phyloP scores from a whole-genome alignment of 352 stramenopile genomes.

The Phytophthora cactorum region DNA sequence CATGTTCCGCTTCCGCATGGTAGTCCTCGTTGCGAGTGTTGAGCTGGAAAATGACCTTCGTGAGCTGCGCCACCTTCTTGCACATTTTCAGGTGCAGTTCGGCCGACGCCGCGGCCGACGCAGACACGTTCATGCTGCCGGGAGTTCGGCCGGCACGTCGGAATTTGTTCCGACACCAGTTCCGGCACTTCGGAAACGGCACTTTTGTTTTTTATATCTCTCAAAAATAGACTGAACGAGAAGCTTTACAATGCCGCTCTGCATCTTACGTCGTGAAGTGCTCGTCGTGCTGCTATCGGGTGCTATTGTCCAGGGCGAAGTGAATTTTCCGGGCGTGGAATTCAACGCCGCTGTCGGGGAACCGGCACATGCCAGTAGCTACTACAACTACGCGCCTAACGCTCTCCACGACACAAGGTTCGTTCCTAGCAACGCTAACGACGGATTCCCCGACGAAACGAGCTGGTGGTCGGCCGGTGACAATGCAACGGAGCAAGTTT shows the following conservation, averaged over 20 bases:
- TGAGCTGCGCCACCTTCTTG: conserved; percentile 95
- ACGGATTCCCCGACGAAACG: conserved; percentile 70
- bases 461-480: conserved; percentile 83
- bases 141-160: conserved; percentile 12
- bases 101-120: conserved; percentile 24
- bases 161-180: too few species aligned
- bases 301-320: conserved; percentile 13
- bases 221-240: conserved; percentile 27
- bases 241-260: conserved; percentile 6
- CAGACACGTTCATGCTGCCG: conserved; percentile 21
- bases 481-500: conserved; percentile 48
- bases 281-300: conserved; percentile 19
- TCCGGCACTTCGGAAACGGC: conserved; percentile 8
- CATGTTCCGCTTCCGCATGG: conserved; percentile 65
- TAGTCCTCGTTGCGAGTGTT: conserved; percentile 95
- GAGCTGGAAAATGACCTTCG: conserved; percentile 94
- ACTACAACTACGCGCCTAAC: conserved; percentile 79
- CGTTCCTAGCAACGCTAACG: conserved; percentile 68
- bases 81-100: conserved; percentile 94
- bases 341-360: conserved; percentile 70
- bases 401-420: conserved; percentile 63
- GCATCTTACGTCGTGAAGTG: not conserved
- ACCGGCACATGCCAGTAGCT: conserved; percentile 64
- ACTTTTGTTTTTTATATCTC: not conserved
- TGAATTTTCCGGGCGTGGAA: conserved; percentile 73